A percentile compares a stretch with the other conserved stretches of the same genome.
phyloP scores from a whole-genome alignment of 495 filamentous ascomycete genomes.

The Pseudotulostoma volvatum region DNA sequence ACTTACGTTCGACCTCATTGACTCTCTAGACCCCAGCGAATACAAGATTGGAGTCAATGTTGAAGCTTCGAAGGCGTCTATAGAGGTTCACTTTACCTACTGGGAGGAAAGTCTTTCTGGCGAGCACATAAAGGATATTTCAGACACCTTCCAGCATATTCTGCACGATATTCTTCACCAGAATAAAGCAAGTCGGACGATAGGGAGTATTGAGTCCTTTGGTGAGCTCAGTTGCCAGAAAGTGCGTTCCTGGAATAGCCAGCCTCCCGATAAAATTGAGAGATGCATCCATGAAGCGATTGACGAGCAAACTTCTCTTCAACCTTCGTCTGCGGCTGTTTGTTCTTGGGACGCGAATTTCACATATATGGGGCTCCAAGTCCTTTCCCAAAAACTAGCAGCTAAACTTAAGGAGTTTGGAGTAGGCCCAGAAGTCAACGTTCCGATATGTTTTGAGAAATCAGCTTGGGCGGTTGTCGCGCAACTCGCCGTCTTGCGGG shows the following conservation, averaged over 20 bases:
- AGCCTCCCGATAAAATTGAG: constrained; percentile 15
- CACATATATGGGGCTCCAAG: constrained; percentile 29
- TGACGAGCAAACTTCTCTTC: constrained; percentile 15
- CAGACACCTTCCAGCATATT: constrained; percentile 22
- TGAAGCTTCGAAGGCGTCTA: constrained; percentile 25
- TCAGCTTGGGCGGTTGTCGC: constrained; percentile 37
- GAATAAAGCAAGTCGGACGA: constrained; percentile 9
- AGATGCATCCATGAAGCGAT: constrained; percentile 35
- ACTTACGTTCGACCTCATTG: constrained; percentile 1
- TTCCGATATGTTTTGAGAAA: constrained; percentile 42
- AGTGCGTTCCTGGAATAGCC: constrained; percentile 23
- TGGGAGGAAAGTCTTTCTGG: constrained; percentile 21
- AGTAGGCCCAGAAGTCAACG: constrained; percentile 25
- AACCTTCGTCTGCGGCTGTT: constrained; percentile 23
- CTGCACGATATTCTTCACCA: constrained; percentile 21
- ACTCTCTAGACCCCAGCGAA: constrained; percentile 15
- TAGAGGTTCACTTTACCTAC: constrained; percentile 24
- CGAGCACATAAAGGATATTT: constrained; percentile 19
- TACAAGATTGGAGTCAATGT: constrained; percentile 44
- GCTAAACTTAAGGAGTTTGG: constrained; percentile 24
- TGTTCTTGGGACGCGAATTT: constrained; percentile 34
- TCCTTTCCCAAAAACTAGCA: constrained; percentile 19
- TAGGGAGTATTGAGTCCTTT: constrained; percentile 21
- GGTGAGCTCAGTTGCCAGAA: constrained; percentile 14
- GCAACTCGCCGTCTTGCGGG: constrained; percentile 38